Conservation (phyloP, 1,284 basidiomycete species). For the Leccinum ponderosum region DNA sequence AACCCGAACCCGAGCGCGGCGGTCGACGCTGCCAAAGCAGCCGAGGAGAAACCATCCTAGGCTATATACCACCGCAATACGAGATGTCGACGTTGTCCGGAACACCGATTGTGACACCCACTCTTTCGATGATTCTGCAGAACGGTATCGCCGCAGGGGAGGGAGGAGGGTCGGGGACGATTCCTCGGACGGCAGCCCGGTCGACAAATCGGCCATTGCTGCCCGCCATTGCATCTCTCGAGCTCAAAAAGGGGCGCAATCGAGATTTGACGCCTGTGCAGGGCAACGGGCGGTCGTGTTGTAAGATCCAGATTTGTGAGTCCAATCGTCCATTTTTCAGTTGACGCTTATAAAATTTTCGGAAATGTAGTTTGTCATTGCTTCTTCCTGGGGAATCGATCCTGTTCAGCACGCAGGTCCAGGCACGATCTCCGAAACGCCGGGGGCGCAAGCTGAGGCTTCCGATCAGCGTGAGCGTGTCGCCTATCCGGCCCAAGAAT, state of each 20-base stretch:
- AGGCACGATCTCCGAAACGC: conserved; percentile 52
- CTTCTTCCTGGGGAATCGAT: conserved; percentile 49
- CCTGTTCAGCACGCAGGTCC: conserved; percentile 52
- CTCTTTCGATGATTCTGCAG: conserved; percentile 19
- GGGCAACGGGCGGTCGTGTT: conserved; percentile 42
- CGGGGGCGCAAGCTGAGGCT: conserved; percentile 58
- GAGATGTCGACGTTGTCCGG: not conserved
- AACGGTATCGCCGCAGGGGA: conserved; percentile 27
- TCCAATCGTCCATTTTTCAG: not conserved
- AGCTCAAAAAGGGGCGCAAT: conserved; percentile 47
- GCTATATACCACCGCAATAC: conserved; percentile 3
- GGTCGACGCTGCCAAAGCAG: conserved; percentile 14
- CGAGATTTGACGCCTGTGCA: conserved; percentile 58
- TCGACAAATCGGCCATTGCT: conserved; percentile 41
- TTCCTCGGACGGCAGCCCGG: conserved; percentile 52
- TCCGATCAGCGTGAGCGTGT: conserved; percentile 46
- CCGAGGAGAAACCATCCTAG: not conserved
- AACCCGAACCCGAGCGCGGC: not conserved
- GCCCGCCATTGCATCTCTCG: conserved; percentile 25
- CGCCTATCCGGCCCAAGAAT: conserved; percentile 49
- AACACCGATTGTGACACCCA: conserved; percentile 30
- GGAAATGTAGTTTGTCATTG: conserved; percentile 38
- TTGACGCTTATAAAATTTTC: conserved; percentile 29
- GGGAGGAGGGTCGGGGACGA: conserved; percentile 33
- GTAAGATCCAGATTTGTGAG: conserved; percentile 45